Evolutionary conservation across 202 grass and related monocot species (phyloP), one percentile per base, ranked within the genome.

Genomic region (Carex sylvatica): DNA sequence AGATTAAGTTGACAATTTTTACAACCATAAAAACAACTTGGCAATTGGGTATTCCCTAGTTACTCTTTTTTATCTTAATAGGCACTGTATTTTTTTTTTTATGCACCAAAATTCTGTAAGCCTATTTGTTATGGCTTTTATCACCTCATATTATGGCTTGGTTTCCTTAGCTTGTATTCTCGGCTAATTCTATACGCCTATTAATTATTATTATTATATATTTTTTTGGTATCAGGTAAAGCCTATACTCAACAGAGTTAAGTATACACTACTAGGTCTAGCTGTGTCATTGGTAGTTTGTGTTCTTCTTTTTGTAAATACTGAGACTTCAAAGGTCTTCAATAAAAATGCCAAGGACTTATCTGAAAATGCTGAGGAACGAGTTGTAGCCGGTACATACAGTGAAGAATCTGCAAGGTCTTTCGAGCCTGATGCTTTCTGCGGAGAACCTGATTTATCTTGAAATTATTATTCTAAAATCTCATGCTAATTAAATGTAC

Each of bases 371-470:
- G 35, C 56, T 2, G 11, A 83, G 19, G 87, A 24, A 7, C 78
- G 92, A 46, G 80, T 91, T 19, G 84, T 98, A 72, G 74, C 87
- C 52, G 92, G 89, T 49, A 84, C 62, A 65, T 98, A 98, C 87
- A 91, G 67, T 6, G 92, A 95, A 16, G 18, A 65, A 0, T 84
- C 92, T 10, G 95, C 92, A 64, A 91, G 92, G 80, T 95, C 91
- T 54, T 98, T 95, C 72, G 95, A 95, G 80, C 92, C 89, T 58
- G 95, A 95, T 73, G 95, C 89, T 2, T 98, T 98, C 84, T 91
- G 95, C 61, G 95, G 95, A 22, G 89, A 93, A 78, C 86, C 92
- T 71, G 86, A 95, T 88, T 84, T 91, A 18, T 88, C 92, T n/a
- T 93, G 71, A 65, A 55, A 35, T 26, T 33, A 35, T 67, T 28